A percentile compares a stretch with the other conserved stretches of the same genome.
phyloP scores from a whole-genome alignment of 2,329 filamentous ascomycete genomes.

The Neophaeococcomyces aloes region DNA sequence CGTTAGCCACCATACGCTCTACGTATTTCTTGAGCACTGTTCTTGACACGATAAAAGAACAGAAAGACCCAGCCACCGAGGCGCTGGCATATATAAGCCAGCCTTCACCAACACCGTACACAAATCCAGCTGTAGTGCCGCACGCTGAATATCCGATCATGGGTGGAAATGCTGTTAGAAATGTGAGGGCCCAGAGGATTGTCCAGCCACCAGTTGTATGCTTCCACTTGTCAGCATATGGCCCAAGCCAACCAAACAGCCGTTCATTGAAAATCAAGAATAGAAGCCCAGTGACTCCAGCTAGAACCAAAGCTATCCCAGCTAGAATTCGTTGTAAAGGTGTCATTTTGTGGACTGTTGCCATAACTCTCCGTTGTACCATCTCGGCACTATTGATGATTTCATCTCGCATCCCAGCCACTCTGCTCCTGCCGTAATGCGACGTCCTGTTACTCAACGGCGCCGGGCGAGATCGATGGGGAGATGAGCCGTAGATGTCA shows the following conservation, averaged over 20 bases:
- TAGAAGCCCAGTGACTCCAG: constrained; percentile 51
- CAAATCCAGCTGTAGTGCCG: constrained; percentile 58
- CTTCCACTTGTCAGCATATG: constrained; percentile 67
- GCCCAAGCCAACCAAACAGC: constrained; percentile 66
- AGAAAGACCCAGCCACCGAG: constrained; percentile 66
- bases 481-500: constrained; percentile 26
- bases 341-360: constrained; percentile 32
- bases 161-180: constrained; percentile 72
- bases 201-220: constrained; percentile 59
- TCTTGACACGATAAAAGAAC: constrained; percentile 69
- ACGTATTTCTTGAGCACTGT: constrained; percentile 71
- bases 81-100: constrained; percentile 77
- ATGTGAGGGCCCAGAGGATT: constrained; percentile 65
- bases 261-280: constrained; percentile 68
- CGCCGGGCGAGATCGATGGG: constrained; percentile 7
- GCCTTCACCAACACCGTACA: constrained; percentile 60
- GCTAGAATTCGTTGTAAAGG: constrained; percentile 53
- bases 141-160: constrained; percentile 78
- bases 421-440: neutral
- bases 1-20: constrained; percentile 64
- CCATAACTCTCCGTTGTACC: constrained; percentile 25
- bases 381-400: constrained; percentile 29
- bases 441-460: neutral
- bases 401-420: constrained; percentile 25
- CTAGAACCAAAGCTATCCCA: constrained; percentile 39